Evolutionary conservation across 2,329 filamentous ascomycete species (phyloP).

Genomic region (Neofusicoccum sp.): DNA sequence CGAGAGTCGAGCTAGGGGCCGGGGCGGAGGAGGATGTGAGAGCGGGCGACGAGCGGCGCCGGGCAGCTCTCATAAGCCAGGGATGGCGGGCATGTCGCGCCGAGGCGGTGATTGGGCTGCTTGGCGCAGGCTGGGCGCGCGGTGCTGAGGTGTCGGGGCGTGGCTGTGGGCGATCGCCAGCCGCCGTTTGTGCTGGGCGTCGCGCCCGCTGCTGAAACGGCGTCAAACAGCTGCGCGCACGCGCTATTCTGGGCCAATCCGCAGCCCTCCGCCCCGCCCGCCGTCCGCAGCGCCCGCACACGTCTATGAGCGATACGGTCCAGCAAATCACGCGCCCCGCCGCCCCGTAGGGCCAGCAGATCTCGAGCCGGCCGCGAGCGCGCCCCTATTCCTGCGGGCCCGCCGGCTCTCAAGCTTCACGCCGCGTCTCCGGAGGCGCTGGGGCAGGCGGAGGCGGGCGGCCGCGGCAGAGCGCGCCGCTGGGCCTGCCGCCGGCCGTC

Average conservation of each 20-base stretch:
- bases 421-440: background rate
- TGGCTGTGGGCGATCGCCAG: constrained; percentile 3
- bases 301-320: background rate
- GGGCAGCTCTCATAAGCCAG: constrained; percentile 14
- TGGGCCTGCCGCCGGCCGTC: background rate
- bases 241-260: background rate
- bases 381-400: background rate
- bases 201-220: constrained; percentile 5
- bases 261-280: background rate
- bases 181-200: constrained; percentile 5
- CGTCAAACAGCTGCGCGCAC: background rate
- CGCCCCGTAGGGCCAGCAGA: constrained; percentile 3
- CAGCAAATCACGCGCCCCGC: background rate
- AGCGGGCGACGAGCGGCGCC: background rate
- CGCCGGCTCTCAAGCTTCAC: background rate
- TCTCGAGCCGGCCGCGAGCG: background rate
- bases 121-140: constrained; percentile 14
- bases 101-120: constrained; percentile 14
- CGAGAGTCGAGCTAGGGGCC: background rate
- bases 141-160: constrained; percentile 13
- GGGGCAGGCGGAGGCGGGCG: too few relatives aligned
- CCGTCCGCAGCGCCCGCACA: background rate
- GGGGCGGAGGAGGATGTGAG: background rate
- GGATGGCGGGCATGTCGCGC: background rate
- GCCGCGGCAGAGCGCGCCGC: background rate